Base-by-base conservation (phyloP, 495 filamentous ascomycete genomes). In the Penicillium simplicissimum region DNA sequence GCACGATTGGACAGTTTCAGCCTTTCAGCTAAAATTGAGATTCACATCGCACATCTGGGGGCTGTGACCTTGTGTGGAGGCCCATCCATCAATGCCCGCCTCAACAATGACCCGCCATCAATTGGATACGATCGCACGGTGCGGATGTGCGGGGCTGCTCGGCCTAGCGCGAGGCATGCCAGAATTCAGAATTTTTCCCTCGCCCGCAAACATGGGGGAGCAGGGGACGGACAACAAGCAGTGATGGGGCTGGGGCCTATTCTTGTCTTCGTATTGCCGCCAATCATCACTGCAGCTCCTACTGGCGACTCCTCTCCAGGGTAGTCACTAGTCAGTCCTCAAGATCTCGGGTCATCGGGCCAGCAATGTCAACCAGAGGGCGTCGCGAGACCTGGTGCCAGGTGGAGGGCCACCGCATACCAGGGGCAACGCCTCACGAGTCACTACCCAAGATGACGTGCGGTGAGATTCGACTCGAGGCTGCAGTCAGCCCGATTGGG, bases 401-500 rank as follows among this genome's bases (percentile, higher is more conserved):
- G 35, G 40, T 56, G 28, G 21, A 33, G 38, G 43, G 55, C 55
- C 28, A 57, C 52, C 51, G 25, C 25, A n/a, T 37, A 1, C 42
- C 45, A 25, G 40, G 53, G 60, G 60, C 38, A 63, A 37, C 55
- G 55, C 60, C 49, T 47, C 45, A 35, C 48, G 5, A 38, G 40
- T 47, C 45, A 35, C 48, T 8, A 38, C 60, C 54, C 48, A 49
- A 55, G 25, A 58, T 58, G 49, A 58, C 45, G 48, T 54, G 59
- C 59, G 59, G 56, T 59, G 64, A 59, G 51, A 62, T 57, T 60
- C 37, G 19, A 43, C 37, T 47, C 45, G 11, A 13, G 34, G 19
- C 38, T 59, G 49, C 55, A 52, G 55, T 62, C 63, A 59, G 52
- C 63, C 19, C 43, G 33, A 60, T 60, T 60, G 25, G 60, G 53